Evolutionary conservation across 1,284 basidiomycete genomes (phyloP).

Genomic region (Flammula alnicola): DNA sequence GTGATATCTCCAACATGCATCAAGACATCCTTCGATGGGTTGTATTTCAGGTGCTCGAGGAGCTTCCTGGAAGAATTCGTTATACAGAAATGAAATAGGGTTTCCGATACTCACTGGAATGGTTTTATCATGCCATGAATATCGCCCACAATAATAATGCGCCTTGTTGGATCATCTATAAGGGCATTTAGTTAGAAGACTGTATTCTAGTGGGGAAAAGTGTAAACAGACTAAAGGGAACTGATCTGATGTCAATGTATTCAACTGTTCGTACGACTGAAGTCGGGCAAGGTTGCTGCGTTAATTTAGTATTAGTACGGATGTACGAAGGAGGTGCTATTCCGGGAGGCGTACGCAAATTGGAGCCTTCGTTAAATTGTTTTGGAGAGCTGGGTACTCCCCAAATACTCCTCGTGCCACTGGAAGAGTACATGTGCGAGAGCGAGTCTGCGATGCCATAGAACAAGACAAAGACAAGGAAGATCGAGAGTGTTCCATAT

Average conservation of each 20-base stretch:
- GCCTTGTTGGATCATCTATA: constrained; percentile 53
- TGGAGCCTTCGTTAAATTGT: no score
- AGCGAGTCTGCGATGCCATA: constrained; percentile 19
- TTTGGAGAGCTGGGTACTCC: constrained; percentile 1
- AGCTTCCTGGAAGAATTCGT: constrained; percentile 51
- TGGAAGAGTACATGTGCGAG: background rate
- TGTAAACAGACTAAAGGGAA: constrained; percentile 46
- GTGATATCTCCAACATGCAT: constrained; percentile 84
- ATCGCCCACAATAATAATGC: constrained; percentile 80
- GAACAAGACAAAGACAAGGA: constrained; percentile 20
- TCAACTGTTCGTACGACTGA: constrained; percentile 51
- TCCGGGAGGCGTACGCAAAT: no score
- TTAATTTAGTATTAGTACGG: constrained; percentile 1
- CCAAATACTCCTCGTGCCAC: constrained; percentile 1
- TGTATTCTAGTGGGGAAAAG: constrained; percentile 1
- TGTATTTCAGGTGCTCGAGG: constrained; percentile 63
- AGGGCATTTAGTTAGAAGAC: background rate
- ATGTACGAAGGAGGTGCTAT: no score
- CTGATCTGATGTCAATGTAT: constrained; percentile 47
- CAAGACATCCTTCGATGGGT: constrained; percentile 64
- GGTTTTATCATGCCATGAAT: constrained; percentile 80
- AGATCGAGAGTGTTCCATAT: constrained; percentile 20
- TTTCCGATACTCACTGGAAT: constrained; percentile 58
- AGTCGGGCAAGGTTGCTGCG: constrained; percentile 53
- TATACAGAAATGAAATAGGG: background rate